Evolutionary conservation across 2,329 filamentous ascomycete species (phyloP).

Genomic region (Clonostachys rosea): DNA sequence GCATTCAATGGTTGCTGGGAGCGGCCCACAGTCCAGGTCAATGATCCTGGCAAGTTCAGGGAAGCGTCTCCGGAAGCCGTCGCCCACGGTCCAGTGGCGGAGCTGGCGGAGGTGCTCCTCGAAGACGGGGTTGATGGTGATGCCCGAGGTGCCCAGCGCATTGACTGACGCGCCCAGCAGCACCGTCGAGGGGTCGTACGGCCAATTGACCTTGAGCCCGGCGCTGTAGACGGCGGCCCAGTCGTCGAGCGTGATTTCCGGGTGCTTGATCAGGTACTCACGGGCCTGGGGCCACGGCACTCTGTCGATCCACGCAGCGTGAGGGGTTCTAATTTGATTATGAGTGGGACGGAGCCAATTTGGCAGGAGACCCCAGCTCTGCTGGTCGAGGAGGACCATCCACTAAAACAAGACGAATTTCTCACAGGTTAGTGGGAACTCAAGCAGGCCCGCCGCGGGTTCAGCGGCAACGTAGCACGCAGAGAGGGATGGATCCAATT

Average conservation of each 20-base stretch:
- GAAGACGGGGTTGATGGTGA: conserved; percentile 19
- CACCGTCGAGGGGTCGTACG: conserved; percentile 17
- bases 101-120: conserved; percentile 21
- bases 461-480: not conserved
- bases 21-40: conserved; percentile 11
- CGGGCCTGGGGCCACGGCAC: conserved; percentile 21
- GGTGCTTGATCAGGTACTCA: conserved; percentile 19
- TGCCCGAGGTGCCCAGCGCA: conserved; percentile 7
- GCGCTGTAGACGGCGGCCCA: conserved; percentile 21
- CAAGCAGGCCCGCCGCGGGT: not conserved
- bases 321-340: conserved; percentile 14
- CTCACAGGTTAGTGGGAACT: not conserved
- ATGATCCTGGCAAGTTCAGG: conserved; percentile 14
- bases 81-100: conserved; percentile 18
- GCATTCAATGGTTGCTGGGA: no score
- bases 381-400: conserved; percentile 18
- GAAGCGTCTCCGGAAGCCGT: conserved; percentile 14
- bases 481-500: no score
- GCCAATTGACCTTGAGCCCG: conserved; percentile 21
- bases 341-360: conserved; percentile 18
- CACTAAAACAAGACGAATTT: conserved; percentile 9
- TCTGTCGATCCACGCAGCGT: conserved; percentile 22
- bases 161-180: conserved; percentile 10
- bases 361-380: conserved; percentile 20
- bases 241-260: conserved; percentile 20